These are phyloP conservation scores for Tulasnella sp. DNA, from an alignment of 768 basidiomycete genomes.

Conservation along the genomic window DNA sequence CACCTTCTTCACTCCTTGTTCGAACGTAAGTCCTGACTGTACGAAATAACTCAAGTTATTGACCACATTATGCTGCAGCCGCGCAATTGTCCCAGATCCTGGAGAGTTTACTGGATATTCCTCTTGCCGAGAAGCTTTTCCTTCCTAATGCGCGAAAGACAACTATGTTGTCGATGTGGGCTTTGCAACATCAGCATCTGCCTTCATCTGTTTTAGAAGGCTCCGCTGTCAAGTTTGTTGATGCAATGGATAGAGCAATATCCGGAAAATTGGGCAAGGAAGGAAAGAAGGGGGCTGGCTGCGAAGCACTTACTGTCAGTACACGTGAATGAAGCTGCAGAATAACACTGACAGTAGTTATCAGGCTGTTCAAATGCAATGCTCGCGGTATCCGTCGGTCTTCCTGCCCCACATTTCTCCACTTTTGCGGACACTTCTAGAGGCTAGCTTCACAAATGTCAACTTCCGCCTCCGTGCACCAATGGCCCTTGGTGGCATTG, in stretches of 20 bases:
- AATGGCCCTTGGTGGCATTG: conserved; percentile 7
- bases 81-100: conserved; percentile 46
- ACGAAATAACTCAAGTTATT: conserved; percentile 4
- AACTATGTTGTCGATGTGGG: conserved; percentile 60
- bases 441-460: conserved; percentile 39
- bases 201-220: conserved; percentile 47
- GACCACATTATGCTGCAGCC: conserved; percentile 36
- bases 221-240: conserved; percentile 52
- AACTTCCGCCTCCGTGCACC: not conserved
- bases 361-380: conserved; percentile 65
- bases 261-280: conserved; percentile 79
- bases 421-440: conserved; percentile 48
- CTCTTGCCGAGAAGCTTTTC: conserved; percentile 51
- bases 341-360: conserved; percentile 10
- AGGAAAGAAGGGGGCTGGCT: conserved; percentile 72
- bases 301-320: conserved; percentile 62
- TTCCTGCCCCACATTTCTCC: conserved; percentile 56
- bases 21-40: not conserved
- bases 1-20: conserved; percentile 35
- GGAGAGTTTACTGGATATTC: conserved; percentile 54
- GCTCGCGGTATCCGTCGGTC: conserved; percentile 42
- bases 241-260: conserved; percentile 59
- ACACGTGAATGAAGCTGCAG: not conserved
- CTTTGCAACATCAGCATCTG: conserved; percentile 58
- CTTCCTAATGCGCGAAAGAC: conserved; percentile 82